Base-by-base conservation (phyloP, 768 basidiomycete genomes). In the Albatrellus ellisii region DNA sequence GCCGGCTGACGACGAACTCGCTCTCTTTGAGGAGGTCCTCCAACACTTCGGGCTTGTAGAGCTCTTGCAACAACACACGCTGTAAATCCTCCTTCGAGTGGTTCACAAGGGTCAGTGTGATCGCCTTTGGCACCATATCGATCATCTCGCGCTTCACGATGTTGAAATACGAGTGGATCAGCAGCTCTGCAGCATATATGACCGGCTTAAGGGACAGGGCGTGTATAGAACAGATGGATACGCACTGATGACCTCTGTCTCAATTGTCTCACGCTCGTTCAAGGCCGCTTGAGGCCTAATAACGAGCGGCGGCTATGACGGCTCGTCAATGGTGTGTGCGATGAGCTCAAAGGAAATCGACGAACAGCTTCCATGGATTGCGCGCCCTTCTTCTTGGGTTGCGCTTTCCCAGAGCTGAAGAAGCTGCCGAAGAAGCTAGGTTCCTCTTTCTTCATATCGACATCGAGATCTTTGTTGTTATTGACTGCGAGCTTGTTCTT, bases 91-190 rank as follows among this genome's bases (percentile, higher is more conserved):
- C 95, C 62, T 95, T 97, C 46, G 92, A 80, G 61, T 79, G 79
- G 57, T 78, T 83, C 38, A 99, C 94, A 26, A 98, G 76, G 12
- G 88, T 97, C 49, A 86, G 65, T 8, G 84, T 77, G 58, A 95
- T 89, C 14, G 88, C 88, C 62, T 99, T 99, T 6, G 94, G 94
- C 20, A 98, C 87, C 90, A 95, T 95, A 62, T 98, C 94, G 54
- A 98, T 98, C 86, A 98, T 90, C 63, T 97, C 94, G 45, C 92
- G 82, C 67, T 99, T 98, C 42, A 97, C 89, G 50, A 97, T 91
- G 65, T 95, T 91, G 72, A 85, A 97, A 63, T 97, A 97, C 4
- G 90, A 95, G 59, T 85, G 74, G 53, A 98, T 98, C 56, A 99
- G 77, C 36, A 97, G 72, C 62, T 99, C 90, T 92, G 56, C 24